These are phyloP conservation scores for Stylonectria norvegica DNA, from an alignment of 2,329 filamentous ascomycete species.

Conservation along the genomic window DNA sequence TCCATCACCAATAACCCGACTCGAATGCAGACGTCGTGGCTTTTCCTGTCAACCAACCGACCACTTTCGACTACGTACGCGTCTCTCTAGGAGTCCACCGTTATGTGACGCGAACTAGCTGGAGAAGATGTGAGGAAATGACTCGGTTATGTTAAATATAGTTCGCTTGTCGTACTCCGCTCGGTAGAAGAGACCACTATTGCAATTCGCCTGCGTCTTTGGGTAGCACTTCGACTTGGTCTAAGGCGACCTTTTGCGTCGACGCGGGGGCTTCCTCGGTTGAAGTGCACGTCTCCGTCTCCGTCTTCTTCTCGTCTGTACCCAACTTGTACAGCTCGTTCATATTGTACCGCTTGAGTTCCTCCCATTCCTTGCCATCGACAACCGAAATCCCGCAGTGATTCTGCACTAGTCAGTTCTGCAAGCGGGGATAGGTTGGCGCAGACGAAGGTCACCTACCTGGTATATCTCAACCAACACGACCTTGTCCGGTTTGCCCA, in stretches of 20 bases:
- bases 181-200: neutral
- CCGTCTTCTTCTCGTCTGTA: constrained; percentile 8
- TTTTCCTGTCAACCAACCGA: too few relatives aligned
- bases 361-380: constrained; percentile 64
- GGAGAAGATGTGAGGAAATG: too few relatives aligned
- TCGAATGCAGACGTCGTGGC: too few relatives aligned
- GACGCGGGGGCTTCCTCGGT: neutral
- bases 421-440: constrained; percentile 16
- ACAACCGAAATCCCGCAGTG: constrained; percentile 79
- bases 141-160: too few relatives aligned
- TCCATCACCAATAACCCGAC: too few relatives aligned
- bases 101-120: too few relatives aligned
- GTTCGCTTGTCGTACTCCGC: too few relatives aligned
- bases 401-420: constrained; percentile 48
- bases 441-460: constrained; percentile 44
- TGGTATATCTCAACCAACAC: constrained; percentile 79
- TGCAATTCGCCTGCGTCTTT: too few relatives aligned
- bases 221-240: too few relatives aligned
- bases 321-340: constrained; percentile 61
- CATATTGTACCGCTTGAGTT: constrained; percentile 73
- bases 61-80: too few relatives aligned
- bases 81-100: too few relatives aligned
- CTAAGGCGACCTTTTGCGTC: too few relatives aligned
- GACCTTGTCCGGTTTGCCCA: constrained; percentile 73
- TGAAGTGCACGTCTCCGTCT: constrained; percentile 2